phyloP scores from a whole-genome alignment of 2,329 filamentous ascomycete species.

The Clarireedia homoeocarpa region DNA sequence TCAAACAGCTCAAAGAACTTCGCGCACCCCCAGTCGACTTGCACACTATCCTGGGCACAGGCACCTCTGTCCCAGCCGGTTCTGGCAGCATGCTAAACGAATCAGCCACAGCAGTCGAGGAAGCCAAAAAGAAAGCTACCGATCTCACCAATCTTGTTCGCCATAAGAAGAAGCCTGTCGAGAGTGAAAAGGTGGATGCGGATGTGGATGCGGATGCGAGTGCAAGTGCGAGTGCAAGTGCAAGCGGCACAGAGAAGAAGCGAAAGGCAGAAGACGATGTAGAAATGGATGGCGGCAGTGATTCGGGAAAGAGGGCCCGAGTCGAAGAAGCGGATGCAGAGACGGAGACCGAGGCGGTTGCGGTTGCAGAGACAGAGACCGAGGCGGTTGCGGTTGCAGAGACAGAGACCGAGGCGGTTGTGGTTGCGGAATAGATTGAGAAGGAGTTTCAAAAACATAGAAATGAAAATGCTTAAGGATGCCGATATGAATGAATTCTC shows the following conservation, averaged over 20 bases:
- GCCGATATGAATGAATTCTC: too few relatives aligned
- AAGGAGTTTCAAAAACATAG: too few relatives aligned
- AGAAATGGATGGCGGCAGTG: slow-evolving; percentile 11
- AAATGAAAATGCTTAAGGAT: too few relatives aligned
- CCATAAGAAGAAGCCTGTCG: slow-evolving; percentile 45
- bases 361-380: too few relatives aligned
- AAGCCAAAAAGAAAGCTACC: slow-evolving; percentile 55
- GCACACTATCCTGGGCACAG: slow-evolving; percentile 46
- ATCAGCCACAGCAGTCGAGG: slow-evolving; percentile 56
- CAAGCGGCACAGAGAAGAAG: slow-evolving; percentile 35
- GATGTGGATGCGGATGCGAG: slow-evolving; percentile 28
- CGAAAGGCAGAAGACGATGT: slow-evolving; percentile 44
- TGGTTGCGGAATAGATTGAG: too few relatives aligned
- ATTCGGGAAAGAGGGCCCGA: slow-evolving; percentile 28
- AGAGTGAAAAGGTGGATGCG: slow-evolving; percentile 25
- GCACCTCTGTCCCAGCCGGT: slow-evolving; percentile 13
- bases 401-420: too few relatives aligned
- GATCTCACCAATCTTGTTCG: slow-evolving; percentile 66
- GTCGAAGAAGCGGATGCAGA: slow-evolving; percentile 15
- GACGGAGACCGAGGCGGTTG: too few relatives aligned
- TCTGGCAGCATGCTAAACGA: slow-evolving; percentile 53
- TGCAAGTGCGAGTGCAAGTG: slow-evolving; percentile 32
- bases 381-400: too few relatives aligned
- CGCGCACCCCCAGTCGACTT: slow-evolving; percentile 54
- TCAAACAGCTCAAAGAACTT: slow-evolving; percentile 57